Evolutionary conservation across 176 grass and related monocot genomes (phyloP).

Genomic region (Aechmea fasciata): DNA sequence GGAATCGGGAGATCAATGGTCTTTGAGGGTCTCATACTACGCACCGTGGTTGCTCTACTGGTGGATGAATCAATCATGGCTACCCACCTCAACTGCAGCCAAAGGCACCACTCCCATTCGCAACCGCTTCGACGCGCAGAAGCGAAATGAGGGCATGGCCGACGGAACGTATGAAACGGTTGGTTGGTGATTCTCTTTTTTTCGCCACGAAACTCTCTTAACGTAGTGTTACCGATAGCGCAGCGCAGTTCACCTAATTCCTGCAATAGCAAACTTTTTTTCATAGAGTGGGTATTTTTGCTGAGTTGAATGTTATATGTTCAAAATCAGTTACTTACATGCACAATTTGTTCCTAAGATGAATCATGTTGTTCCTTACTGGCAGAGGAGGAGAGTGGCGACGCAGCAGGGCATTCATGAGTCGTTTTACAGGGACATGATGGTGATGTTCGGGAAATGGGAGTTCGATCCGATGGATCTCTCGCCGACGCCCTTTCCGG

Average conservation of each 20-base stretch:
- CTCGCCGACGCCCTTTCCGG: slow-evolving; percentile 44
- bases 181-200: background rate
- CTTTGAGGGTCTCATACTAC: slow-evolving; percentile 53
- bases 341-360: no score
- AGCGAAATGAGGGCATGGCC: slow-evolving; percentile 27
- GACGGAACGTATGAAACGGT: slow-evolving; percentile 46
- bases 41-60: slow-evolving; percentile 75
- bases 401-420: slow-evolving; percentile 72
- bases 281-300: no score
- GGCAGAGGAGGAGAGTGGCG: slow-evolving; percentile 33
- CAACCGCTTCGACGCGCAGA: slow-evolving; percentile 62
- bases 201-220: background rate
- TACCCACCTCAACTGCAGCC: slow-evolving; percentile 62
- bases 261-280: no score
- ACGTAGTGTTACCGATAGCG: background rate
- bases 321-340: no score
- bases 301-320: no score
- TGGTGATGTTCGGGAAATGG: slow-evolving; percentile 88
- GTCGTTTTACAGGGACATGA: slow-evolving; percentile 88
- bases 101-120: slow-evolving; percentile 39
- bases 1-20: slow-evolving; percentile 59
- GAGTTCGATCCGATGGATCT: slow-evolving; percentile 90
- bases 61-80: slow-evolving; percentile 78
- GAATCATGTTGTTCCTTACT: background rate
- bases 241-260: no score